Evolutionary conservation across 352 stramenopile species (phyloP), one percentile per base, ranked within the genome.

Genomic region (Saprolegnia diclina): DNA sequence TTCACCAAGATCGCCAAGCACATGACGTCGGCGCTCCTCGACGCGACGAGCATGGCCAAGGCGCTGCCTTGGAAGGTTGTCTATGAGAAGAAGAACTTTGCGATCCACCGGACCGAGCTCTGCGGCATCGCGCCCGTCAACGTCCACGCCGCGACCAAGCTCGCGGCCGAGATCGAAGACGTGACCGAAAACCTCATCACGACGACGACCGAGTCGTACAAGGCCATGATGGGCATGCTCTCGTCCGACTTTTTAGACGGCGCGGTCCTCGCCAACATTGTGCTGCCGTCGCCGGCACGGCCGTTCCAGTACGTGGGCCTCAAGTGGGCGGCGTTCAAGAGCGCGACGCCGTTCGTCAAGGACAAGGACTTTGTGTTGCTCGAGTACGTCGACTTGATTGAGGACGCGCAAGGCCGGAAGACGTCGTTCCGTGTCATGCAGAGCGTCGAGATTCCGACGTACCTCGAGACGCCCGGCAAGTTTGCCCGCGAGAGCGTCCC

Each of bases 341-440:
- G 83, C 79, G 89, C 81, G 7, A 85, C 81, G 22, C 79, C 81
- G 44, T 91, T 91, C 73, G 79, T 77, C 19, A 89, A 89, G 63
- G 86, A 92, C 73, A 81, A 83, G 21, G 86, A 94, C 67, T 80
- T 92, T 40, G 75, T 90, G 55, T 89, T 94, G 69, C 77, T 94
- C 24, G 86, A 94, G 78, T 94, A 94, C 68, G 82, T 94, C 46
- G 86, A 92, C 73, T 85, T 94, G 83, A 89, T 94, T 69, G 86
- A 94, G 74, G 84, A 94, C 67, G 81, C 83, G 18, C 81, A 92
- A 68, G 86, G 86, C 24, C 80, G 91, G 69, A 91, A 91, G 76
- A 88, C 85, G 46, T 81, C 84, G 19, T 91, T 94, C 59, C 83
- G 85, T 32, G 83, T 94, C 71, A 91, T 92, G 82, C 77, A 94